Evolutionary conservation across 2,329 filamentous ascomycete species (phyloP).

Genomic region (Ophiostoma pallidulum): DNA sequence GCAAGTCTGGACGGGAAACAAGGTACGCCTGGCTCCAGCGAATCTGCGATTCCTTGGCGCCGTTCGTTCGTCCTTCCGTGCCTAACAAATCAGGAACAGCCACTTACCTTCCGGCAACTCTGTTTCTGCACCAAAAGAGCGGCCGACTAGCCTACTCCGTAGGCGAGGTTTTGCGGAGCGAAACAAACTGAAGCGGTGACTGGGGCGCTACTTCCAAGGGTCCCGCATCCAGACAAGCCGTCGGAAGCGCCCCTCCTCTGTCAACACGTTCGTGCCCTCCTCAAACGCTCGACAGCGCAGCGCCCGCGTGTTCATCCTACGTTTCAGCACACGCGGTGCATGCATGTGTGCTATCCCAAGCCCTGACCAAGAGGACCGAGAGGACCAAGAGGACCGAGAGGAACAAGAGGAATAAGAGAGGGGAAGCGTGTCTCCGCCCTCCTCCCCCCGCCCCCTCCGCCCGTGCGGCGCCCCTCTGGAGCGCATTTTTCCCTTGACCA

Average conservation of each 20-base stretch:
- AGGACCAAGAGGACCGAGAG: too few species aligned
- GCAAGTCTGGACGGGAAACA: too few species aligned
- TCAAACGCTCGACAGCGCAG: constrained; percentile 5
- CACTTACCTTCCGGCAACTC: not conserved
- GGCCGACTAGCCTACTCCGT: constrained; percentile 1
- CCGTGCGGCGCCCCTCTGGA: constrained; percentile 1
- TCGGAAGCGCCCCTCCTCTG: constrained; percentile 5
- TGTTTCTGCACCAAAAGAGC: constrained; percentile 3
- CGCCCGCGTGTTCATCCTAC: constrained; percentile 1
- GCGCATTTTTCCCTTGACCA: constrained; percentile 17
- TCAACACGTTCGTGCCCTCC: not conserved
- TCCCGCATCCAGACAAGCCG: constrained; percentile 9
- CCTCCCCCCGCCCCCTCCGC: constrained; percentile 7
- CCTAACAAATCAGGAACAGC: not conserved
- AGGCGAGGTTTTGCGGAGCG: not conserved
- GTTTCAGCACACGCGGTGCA: constrained; percentile 3
- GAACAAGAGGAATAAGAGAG: too few species aligned
- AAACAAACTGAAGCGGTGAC: constrained; percentile 11
- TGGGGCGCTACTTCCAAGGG: constrained; percentile 13
- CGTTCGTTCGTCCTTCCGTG: too few species aligned
- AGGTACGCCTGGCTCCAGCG: too few species aligned
- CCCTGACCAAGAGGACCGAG: constrained; percentile 9
- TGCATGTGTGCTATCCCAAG: not conserved
- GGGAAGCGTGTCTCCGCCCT: constrained; percentile 14
- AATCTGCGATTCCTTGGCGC: too few species aligned